Base-by-base conservation (phyloP, 305 asterid genomes). In the Solanum chacoense region DNA sequence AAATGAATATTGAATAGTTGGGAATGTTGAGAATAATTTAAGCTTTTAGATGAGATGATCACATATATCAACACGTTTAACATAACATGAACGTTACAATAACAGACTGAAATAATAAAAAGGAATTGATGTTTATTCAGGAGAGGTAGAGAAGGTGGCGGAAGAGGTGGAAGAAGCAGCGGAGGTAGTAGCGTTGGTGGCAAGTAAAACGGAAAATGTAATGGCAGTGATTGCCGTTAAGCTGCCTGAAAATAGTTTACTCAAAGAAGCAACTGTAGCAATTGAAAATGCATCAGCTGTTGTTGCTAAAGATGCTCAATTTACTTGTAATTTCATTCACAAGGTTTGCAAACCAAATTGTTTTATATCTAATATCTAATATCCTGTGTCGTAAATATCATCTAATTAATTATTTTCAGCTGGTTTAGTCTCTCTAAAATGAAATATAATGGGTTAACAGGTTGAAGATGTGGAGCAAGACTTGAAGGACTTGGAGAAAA, bases 391-490 rank as follows among this genome's bases (percentile, higher is more conserved):
- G 34, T 65, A 65, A 65, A 65, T 2, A 65, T 65, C 73, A 10
- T 65, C 38, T 7, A 37, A 78, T 78, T 45, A 18, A 38, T 78
- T 45, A 18, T 42, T 81, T 42, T 3, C 86, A 59, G 69, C 11
- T 84, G 42, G 22, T 84, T 84, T 83, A 83, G 86, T 32, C 14
- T 45, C 28, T 29, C 38, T 63, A 50, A 4, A 34, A 55, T 38
- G 29, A 14, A 6, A 37, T 37, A 45, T 63, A 8, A 72, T 91
- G 88, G 28, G 35, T 31, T 86, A 11, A 88, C 93, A 95, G 98
- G 96, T 91, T 86, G 94, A 91, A 85, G 96, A 94, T 81, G 90
- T 95, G 91, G 90, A 93, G 91, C 93, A 93, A 91, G 98, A 95
- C 84, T 83, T 95, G 87, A 91, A 92, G 83, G 95, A 93, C 14